Conservation (phyloP, 2,329 filamentous ascomycete species). For the Tolypocladium tropicale region DNA sequence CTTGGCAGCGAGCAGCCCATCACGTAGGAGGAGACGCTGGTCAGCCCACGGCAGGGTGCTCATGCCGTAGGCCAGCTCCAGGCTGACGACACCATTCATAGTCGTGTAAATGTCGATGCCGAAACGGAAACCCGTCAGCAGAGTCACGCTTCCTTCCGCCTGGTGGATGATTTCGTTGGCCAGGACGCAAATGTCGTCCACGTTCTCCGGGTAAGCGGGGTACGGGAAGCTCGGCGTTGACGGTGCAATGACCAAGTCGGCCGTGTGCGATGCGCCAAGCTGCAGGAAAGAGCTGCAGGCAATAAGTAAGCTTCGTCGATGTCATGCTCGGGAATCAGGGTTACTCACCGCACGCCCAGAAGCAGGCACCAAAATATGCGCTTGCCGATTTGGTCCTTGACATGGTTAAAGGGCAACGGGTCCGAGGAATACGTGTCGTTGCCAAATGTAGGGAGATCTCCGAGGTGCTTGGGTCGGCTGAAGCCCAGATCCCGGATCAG, state of each 20-base stretch:
- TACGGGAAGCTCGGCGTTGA: slow-evolving; percentile 67
- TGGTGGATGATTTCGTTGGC: slow-evolving; percentile 61
- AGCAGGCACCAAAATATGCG: slow-evolving; percentile 80
- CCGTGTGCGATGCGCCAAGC: slow-evolving; percentile 57
- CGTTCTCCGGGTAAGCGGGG: slow-evolving; percentile 68
- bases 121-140: slow-evolving; percentile 71
- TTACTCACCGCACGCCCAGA: slow-evolving; percentile 51
- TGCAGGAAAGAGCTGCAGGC: slow-evolving; percentile 60
- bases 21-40: slow-evolving; percentile 63
- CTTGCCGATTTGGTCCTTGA: slow-evolving; percentile 64
- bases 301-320: neutral
- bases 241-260: slow-evolving; percentile 67
- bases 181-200: slow-evolving; percentile 76
- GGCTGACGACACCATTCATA: slow-evolving; percentile 67
- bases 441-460: slow-evolving; percentile 28
- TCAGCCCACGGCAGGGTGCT: slow-evolving; percentile 66
- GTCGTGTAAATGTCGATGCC: slow-evolving; percentile 70
- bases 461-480: slow-evolving; percentile 41
- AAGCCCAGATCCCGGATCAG: slow-evolving; percentile 59
- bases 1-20: slow-evolving; percentile 62
- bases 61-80: slow-evolving; percentile 74
- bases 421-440: slow-evolving; percentile 27
- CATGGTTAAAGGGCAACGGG: slow-evolving; percentile 49
- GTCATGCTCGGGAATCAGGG: neutral
- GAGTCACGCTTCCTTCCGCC: slow-evolving; percentile 55